Evolutionary conservation across 225 moss, liverwort and hornwort genomes (phyloP), one percentile per base, ranked within the genome.

Genomic region (Pseudisothecium myosuroides): DNA sequence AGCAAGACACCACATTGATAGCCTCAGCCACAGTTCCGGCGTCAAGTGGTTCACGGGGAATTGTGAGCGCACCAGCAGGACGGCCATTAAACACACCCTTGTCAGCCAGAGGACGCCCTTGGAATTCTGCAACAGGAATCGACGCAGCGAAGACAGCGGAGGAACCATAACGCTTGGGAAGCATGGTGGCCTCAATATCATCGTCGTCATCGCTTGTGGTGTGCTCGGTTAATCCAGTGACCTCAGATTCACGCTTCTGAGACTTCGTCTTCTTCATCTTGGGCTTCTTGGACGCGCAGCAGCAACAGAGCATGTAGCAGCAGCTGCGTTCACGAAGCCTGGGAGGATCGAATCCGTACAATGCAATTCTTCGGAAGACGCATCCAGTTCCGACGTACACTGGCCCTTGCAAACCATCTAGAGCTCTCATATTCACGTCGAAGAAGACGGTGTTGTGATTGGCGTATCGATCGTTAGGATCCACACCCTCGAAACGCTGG

Each of bases 1-100:
- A 98, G 82, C 98, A 98, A 8, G 98, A 98, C 65, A 98, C 95
- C 32, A 98, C 98, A 85, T 95, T 97, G 89, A 98, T 98, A 54
- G 98, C 98, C 82, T 97, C 98, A 9, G 98, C 97, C 22, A 98
- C 96, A 7, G 94, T 96, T 59, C 96, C 95, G 47, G 98, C 97
- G 63, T 98, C 98, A 39, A 98, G 95, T 11, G 98, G 98, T 87
- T 98, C 98, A 36, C 98, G 95, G 73, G 98, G 94, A 43, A 88
- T 92, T 6, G 95, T 95, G 31, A 98, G 93, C 65, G 98, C 93
- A 59, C 98, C 98, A 10, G 90, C 81, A 32, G 98, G 98, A 24
- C 98, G 92, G 19, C 98, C 95, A 62, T 94, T 96, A 43, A 63
- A 64, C 32, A 97, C 92, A 20, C 98, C 98, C 85, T 97, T 95